phyloP scores from a whole-genome alignment of 1,139 yeast species.

The Pichia sp. region DNA sequence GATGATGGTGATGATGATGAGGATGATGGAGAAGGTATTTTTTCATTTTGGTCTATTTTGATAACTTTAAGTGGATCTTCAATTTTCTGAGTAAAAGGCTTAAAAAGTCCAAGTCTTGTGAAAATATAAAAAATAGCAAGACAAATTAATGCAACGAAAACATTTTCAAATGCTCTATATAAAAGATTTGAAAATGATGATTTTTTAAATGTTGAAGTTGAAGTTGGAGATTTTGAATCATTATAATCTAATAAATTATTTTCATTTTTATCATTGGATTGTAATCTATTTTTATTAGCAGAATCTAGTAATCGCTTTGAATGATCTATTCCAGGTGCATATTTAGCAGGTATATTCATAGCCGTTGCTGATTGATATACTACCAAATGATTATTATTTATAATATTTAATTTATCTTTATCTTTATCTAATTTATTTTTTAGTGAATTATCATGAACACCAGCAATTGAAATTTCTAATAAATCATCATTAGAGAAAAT shows the following conservation, averaged over 20 bases:
- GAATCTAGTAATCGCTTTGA: background rate
- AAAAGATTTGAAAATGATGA: conserved; percentile 21
- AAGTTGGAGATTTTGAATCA: conserved; percentile 13
- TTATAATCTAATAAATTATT: conserved; percentile 1
- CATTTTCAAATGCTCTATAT: conserved; percentile 34
- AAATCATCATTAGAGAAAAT: conserved; percentile 30
- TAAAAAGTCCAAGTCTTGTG: conserved; percentile 28
- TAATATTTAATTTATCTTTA: background rate
- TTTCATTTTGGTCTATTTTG: too few species aligned
- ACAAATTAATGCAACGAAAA: conserved; percentile 30
- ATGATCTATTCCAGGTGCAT: background rate
- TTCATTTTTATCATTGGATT: conserved; percentile 14
- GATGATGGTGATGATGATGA: too few species aligned
- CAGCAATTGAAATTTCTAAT: conserved; percentile 28
- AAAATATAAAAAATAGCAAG: conserved; percentile 21
- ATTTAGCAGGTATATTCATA: conserved; percentile 9
- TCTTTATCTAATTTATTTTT: conserved; percentile 1
- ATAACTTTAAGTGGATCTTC: background rate
- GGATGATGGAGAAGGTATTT: too few species aligned
- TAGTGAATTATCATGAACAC: conserved; percentile 29
- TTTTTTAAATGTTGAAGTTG: conserved; percentile 16
- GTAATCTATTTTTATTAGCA: background rate
- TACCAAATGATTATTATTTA: conserved; percentile 14
- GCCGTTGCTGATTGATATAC: conserved; percentile 26
- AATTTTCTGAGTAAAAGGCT: background rate